A percentile compares a stretch with the other conserved stretches of the same genome.
phyloP scores from a whole-genome alignment of 345 rosid species.

The Eucalyptus leucophloia region DNA sequence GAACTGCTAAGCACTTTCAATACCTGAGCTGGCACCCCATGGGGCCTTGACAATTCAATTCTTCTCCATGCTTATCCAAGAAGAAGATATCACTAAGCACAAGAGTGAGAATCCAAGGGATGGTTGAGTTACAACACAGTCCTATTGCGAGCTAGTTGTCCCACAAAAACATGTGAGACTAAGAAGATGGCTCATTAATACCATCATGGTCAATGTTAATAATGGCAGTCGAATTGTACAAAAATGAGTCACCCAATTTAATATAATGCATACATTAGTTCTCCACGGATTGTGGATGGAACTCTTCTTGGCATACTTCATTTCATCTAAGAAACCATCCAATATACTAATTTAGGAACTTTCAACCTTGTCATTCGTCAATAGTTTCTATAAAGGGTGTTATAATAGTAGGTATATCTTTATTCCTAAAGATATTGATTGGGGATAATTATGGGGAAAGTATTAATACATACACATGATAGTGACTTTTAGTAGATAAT shows the following conservation, averaged over 20 bases:
- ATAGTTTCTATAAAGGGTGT: neutral
- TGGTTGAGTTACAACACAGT: neutral
- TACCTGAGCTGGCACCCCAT: neutral
- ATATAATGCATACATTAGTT: neutral
- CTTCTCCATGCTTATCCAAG: neutral
- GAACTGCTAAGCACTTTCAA: neutral
- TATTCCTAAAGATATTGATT: neutral
- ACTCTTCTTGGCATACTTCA: neutral
- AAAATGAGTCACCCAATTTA: neutral
- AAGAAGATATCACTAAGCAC: neutral
- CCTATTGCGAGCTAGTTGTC: neutral
- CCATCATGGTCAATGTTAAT: neutral
- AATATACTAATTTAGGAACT: neutral
- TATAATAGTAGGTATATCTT: neutral
- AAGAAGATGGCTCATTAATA: neutral
- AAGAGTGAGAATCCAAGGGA: neutral
- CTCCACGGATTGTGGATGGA: neutral
- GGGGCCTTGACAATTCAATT: neutral
- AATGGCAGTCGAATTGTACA: neutral
- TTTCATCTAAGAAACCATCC: neutral
- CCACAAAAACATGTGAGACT: neutral
- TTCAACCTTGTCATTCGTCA: neutral
- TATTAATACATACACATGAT: neutral
- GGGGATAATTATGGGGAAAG: neutral
- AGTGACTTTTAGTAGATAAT: neutral